These are phyloP conservation scores for Puccinia polysora DNA, from an alignment of 1,284 basidiomycete species.

Conservation along the genomic window DNA sequence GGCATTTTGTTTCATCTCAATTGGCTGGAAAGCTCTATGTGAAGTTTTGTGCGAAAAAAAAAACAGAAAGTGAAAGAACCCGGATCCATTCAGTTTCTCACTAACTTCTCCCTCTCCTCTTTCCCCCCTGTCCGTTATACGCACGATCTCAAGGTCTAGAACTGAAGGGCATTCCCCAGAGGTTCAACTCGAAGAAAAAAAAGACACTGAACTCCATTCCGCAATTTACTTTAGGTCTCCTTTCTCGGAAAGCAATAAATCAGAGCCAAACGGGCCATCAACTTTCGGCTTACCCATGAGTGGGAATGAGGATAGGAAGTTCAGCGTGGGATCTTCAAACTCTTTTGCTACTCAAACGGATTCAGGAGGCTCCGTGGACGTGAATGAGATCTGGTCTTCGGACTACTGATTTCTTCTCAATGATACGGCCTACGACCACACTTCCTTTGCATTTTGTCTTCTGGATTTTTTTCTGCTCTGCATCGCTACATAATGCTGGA, in stretches of 20 bases:
- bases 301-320: slow-evolving; percentile 13
- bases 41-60: too few species aligned
- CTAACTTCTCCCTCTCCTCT: too few species aligned
- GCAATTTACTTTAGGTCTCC: slow-evolving; percentile 18
- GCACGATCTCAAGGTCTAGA: not conserved
- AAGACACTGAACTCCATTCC: not conserved
- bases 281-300: slow-evolving; percentile 10
- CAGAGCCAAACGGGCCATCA: not conserved
- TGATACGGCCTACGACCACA: too few species aligned
- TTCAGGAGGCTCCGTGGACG: slow-evolving; percentile 4
- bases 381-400: slow-evolving; percentile 18
- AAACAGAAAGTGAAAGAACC: too few species aligned
- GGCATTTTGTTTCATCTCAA: too few species aligned
- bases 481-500: too few species aligned
- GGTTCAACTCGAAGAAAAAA: slow-evolving; percentile 1
- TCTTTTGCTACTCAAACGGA: slow-evolving; percentile 8
- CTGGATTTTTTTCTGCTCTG: too few species aligned
- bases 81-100: too few species aligned
- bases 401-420: slow-evolving; percentile 17
- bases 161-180: slow-evolving; percentile 4
- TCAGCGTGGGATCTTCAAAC: slow-evolving; percentile 1
- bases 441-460: too few species aligned
- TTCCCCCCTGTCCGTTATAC: too few species aligned
- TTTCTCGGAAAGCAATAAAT: slow-evolving; percentile 9
- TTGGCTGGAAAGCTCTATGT: too few species aligned